Evolutionary conservation across 1,284 basidiomycete species (phyloP), one percentile per base, ranked within the genome.

Genomic region (Volvariella surrecta): DNA sequence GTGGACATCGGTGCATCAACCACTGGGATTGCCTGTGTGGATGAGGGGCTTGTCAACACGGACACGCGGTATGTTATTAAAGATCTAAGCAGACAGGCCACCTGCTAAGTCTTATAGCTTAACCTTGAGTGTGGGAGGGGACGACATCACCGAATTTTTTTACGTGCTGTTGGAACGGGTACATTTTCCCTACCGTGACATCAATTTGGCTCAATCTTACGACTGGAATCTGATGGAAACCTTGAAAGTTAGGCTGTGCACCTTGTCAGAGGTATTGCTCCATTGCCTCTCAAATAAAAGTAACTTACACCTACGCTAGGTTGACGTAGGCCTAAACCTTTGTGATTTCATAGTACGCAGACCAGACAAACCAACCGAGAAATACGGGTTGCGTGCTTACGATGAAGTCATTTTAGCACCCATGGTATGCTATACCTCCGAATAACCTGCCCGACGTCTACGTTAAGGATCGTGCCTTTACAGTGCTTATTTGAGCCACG

Each of bases 391-490:
- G 44, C 79, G 92, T 21, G 85, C 89, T 3, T 99, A 98, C 58
- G 96, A 99, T 58, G 96, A 99, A 66, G 84, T 90, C 45, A 94
- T 98, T 46, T 69, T 99, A 30, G 92, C 93, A 0, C 90, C 95
- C 1, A 90, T 97, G 81, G 90, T 90, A 56, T 8, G 9, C 17
- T 18, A 11, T 39, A 18, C 39, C 17, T 17, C 10, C n/a, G 19
- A 16, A 22, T 24, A 20, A 15, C 18, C 34, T 30, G 22, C 1
- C 16, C 18, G 18, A 43, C 3, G 35, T 17, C 32, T 11, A 15
- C 3, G n/a, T n/a, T n/a, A n/a, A n/a, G n/a, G n/a, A n/a, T n/a
- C 21, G 40, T 35, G 18, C 42, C 32, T 15, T 39, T 31, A 13
- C 57, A 95, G 90, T 84, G 86, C 54, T 71, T 97, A 37, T 99